Conservation (phyloP, 78 protist genomes). For the Parvularia atlantis region DNA sequence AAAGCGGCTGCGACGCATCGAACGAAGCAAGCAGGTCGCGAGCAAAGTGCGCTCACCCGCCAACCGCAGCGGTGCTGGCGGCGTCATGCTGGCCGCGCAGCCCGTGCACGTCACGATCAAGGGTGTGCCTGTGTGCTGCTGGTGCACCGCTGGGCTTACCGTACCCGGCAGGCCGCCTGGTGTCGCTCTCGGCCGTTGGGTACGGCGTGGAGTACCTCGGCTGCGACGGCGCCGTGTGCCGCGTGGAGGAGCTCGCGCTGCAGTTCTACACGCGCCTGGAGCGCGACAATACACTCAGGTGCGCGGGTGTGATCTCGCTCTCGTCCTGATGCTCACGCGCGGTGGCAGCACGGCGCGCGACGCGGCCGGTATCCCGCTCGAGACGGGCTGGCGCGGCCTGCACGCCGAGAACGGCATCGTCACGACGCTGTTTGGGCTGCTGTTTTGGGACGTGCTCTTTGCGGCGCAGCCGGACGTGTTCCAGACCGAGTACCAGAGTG, state of each 20-base stretch:
- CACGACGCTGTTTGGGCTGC: not conserved
- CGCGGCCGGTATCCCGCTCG: too few species aligned
- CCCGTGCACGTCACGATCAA: not conserved
- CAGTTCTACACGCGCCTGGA: not conserved
- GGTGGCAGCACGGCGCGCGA: too few species aligned
- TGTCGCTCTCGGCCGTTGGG: not conserved
- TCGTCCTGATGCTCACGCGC: too few species aligned
- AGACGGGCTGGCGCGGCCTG: not conserved
- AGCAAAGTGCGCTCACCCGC: too few species aligned
- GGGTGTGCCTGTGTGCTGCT: not conserved
- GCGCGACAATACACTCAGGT: too few species aligned
- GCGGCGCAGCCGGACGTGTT: not conserved
- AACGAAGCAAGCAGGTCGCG: too few species aligned
- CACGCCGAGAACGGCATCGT: not conserved
- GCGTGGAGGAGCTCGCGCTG: not conserved
- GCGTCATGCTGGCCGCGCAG: not conserved
- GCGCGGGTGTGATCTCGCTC: too few species aligned
- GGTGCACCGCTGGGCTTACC: not conserved
- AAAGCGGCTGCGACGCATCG: not conserved
- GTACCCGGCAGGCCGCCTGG: not conserved
- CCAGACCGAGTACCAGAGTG: not conserved
- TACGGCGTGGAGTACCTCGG: not conserved
- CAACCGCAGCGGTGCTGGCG: too few species aligned
- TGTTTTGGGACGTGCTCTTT: not conserved
- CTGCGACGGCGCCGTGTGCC: not conserved